Evolutionary conservation across 2,329 filamentous ascomycete genomes (phyloP).

Genomic region (Cercospora sp.): DNA sequence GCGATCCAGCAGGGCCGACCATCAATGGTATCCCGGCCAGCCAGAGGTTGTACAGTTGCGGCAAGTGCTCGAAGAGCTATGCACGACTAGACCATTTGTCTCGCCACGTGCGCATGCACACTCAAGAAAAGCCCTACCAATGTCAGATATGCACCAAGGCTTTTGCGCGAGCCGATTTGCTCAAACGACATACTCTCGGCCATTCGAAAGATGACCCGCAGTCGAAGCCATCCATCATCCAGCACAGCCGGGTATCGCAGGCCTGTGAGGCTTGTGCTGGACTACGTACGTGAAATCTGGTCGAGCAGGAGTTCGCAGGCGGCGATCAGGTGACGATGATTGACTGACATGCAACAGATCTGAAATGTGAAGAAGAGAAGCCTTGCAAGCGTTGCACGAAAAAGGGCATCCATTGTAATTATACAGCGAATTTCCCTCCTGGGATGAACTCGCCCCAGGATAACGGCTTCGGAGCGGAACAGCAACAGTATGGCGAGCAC

Average conservation of each 20-base stretch:
- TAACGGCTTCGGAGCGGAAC: conserved; percentile 28
- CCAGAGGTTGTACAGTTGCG: conserved; percentile 50
- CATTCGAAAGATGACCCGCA: conserved; percentile 42
- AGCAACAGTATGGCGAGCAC: conserved; percentile 24
- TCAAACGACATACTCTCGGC: conserved; percentile 54
- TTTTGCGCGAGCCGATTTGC: conserved; percentile 52
- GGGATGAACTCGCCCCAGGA: conserved; percentile 26
- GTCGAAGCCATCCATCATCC: conserved; percentile 34
- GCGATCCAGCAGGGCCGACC: conserved; percentile 7
- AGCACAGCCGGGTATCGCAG: conserved; percentile 48
- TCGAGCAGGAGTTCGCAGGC: background rate
- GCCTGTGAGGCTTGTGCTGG: conserved; percentile 56
- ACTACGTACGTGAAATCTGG: conserved; percentile 36
- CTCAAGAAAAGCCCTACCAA: conserved; percentile 48
- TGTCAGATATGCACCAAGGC: conserved; percentile 50
- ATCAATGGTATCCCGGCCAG: conserved; percentile 19
- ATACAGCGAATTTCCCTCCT: conserved; percentile 31
- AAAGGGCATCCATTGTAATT: conserved; percentile 50
- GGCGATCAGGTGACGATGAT: background rate
- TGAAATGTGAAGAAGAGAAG: conserved; percentile 58
- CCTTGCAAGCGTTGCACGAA: conserved; percentile 55
- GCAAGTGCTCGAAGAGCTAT: conserved; percentile 55
- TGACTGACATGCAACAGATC: conserved; percentile 32
- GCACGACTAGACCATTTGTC: conserved; percentile 54
- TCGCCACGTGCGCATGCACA: conserved; percentile 55